Evolutionary conservation across 129 eudicot genomes (phyloP).

Genomic region (Artemisia argyi): DNA sequence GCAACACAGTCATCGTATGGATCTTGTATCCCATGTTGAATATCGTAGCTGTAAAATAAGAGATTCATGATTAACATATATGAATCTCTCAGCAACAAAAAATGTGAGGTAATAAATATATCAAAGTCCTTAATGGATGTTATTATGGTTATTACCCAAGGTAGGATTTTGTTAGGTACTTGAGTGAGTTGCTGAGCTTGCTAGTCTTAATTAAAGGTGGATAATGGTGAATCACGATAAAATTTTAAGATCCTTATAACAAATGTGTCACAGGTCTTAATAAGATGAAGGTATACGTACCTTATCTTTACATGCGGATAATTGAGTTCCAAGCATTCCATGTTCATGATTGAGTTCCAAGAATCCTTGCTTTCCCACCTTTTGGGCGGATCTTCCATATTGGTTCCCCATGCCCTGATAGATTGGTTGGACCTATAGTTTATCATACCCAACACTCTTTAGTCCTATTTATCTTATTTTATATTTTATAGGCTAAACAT

Average conservation of each 20-base stretch:
- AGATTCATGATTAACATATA: conserved; percentile 5
- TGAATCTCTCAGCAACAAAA: neutral
- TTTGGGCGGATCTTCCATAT: conserved; percentile 88
- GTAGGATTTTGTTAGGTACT: conserved; percentile 83
- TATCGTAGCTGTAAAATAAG: conserved; percentile 58
- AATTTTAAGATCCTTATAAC: neutral
- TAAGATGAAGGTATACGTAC: conserved; percentile 34
- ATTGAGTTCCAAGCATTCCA: conserved; percentile 73
- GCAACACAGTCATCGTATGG: conserved; percentile 92
- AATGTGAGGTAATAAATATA: conserved; percentile 1
- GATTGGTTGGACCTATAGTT: too few species aligned
- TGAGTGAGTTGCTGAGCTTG: conserved; percentile 99
- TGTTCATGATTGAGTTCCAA: conserved; percentile 83
- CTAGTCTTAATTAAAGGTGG: conserved; percentile 97
- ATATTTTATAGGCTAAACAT: too few species aligned
- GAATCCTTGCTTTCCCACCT: conserved; percentile 77
- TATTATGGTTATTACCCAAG: conserved; percentile 57
- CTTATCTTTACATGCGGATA: conserved; percentile 70
- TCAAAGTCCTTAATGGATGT: neutral
- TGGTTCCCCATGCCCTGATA: conserved; percentile 58
- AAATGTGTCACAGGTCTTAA: neutral
- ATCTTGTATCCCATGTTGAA: conserved; percentile 88
- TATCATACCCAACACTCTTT: too few species aligned
- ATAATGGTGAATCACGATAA: conserved; percentile 23
- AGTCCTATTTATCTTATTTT: too few species aligned